Percentiles rank a stretch among this genome's conserved stretches.
These are phyloP conservation scores for Arctostaphylos glauca DNA, from an alignment of 148 eudicot species.

Conservation along the genomic window DNA sequence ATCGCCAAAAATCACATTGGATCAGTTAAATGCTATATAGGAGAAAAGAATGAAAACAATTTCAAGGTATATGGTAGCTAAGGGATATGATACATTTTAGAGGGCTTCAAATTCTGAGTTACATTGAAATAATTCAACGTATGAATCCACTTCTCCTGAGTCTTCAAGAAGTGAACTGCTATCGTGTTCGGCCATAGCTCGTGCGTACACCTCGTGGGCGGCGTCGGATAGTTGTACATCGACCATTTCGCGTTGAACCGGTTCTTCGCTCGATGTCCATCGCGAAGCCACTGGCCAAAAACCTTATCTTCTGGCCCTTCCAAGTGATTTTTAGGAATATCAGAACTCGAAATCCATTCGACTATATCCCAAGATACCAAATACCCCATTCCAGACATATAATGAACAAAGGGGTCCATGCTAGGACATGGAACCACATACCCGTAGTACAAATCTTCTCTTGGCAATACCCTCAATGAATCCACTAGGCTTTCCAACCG, in stretches of 20 bases:
- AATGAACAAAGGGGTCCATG: constrained; percentile 79
- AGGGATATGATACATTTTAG: constrained; percentile 81
- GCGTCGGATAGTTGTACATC: constrained; percentile 88
- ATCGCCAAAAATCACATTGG: no score
- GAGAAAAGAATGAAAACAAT: neutral
- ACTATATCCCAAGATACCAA: constrained; percentile 84
- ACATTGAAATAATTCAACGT: constrained; percentile 75
- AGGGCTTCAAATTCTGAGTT: constrained; percentile 61
- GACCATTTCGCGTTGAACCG: constrained; percentile 89
- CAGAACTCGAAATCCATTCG: constrained; percentile 69
- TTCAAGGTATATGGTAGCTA: constrained; percentile 13
- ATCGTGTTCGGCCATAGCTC: constrained; percentile 79
- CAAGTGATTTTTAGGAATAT: constrained; percentile 54
- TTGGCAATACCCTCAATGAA: constrained; percentile 64
- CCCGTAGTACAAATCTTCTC: constrained; percentile 85
- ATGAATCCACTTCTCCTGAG: constrained; percentile 72
- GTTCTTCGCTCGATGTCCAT: constrained; percentile 60
- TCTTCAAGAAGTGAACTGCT: constrained; percentile 82
- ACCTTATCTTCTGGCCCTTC: constrained; percentile 79
- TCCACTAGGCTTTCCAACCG: constrained; percentile 58
- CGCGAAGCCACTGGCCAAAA: constrained; percentile 75
- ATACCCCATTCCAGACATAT: constrained; percentile 95
- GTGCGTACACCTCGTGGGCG: constrained; percentile 72
- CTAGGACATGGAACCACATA: constrained; percentile 81
- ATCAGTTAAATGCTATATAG: no score